Base-by-base conservation (phyloP, 441 rosid species). In the Erysimum cheiri region DNA sequence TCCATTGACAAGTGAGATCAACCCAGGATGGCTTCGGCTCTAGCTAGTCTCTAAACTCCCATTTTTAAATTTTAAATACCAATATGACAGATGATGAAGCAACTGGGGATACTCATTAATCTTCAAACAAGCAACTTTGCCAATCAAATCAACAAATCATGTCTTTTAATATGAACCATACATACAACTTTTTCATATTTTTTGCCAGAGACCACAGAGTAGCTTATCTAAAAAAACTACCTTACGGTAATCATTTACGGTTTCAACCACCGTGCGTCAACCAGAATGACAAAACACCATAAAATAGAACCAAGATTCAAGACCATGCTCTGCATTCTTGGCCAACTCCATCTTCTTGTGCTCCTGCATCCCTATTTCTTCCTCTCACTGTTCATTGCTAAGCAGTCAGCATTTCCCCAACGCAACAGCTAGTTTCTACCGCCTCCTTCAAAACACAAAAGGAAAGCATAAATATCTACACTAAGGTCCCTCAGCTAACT, bases 381-480 rank as follows among this genome's bases (percentile, higher is more conserved):
- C 52, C 15, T 15, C 37, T 24, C 44, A 11, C 28, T 62, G 37
- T 54, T 28, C 62, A 2, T 33, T 53, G 41, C 31, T 49, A 6
- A 60, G 31, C 67, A 69, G 33, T 36, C 66, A 24, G 2, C 24
- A 9, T 15, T 17, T 2, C 54, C 41, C 60, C 12, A 17, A 26
- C 4, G 24, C 4, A 50, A n/a, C 15, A 35, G 9, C 59, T 29
- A 65, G 9, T 24, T 53, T 19, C 22, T 66, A 50, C 53, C 32
- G 72, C 40, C 62, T 67, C 64, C 77, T 67, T 60, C 58, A 43
- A 8, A 67, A 67, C 50, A 60, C 40, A 15, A 53, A 36, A 67
- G 9, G 4, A 59, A 52, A 8, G 32, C 56, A 66, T 32, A 37
- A 3, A 14, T 22, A 11, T 10, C 43, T 14, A 35, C 17, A 39